Percentiles rank a stretch among this genome's conserved stretches.
Evolutionary conservation across 768 basidiomycete genomes (phyloP).

Genomic region (Russula brevipes): DNA sequence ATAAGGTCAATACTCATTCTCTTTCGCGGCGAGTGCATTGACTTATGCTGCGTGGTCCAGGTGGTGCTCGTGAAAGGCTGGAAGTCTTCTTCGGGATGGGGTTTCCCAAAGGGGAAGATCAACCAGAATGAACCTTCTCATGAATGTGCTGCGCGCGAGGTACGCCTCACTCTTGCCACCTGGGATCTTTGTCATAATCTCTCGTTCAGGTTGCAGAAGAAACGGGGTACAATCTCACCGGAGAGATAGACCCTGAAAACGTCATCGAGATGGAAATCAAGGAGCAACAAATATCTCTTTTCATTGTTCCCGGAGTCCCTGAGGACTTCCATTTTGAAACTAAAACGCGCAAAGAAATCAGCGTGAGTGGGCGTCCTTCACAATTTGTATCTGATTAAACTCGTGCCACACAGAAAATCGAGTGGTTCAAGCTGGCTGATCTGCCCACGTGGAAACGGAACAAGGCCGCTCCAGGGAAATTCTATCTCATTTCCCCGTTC

Average conservation of each 20-base stretch:
- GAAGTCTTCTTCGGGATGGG: slow-evolving; percentile 96
- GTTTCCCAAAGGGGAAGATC: slow-evolving; percentile 99
- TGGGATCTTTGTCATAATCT: not conserved
- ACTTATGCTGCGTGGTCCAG: slow-evolving; percentile 39
- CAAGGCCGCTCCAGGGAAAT: slow-evolving; percentile 66
- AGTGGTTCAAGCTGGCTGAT: slow-evolving; percentile 89
- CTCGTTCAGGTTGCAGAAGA: slow-evolving; percentile 82
- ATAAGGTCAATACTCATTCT: slow-evolving; percentile 59
- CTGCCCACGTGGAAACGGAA: slow-evolving; percentile 90
- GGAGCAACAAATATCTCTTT: slow-evolving; percentile 88
- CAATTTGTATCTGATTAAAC: slow-evolving; percentile 13
- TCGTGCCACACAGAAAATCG: slow-evolving; percentile 67
- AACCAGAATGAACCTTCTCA: slow-evolving; percentile 85
- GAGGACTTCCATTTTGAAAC: slow-evolving; percentile 90
- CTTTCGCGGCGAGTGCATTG: slow-evolving; percentile 16
- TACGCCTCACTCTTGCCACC: slow-evolving; percentile 34
- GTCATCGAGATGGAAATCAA: slow-evolving; percentile 82
- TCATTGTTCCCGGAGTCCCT: slow-evolving; percentile 80
- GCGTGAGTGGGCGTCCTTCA: slow-evolving; percentile 48
- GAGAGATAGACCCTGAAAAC: slow-evolving; percentile 57
- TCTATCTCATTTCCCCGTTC: slow-evolving; percentile 94
- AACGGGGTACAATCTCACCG: slow-evolving; percentile 86
- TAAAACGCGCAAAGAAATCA: slow-evolving; percentile 96
- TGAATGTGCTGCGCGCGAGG: slow-evolving; percentile 89
- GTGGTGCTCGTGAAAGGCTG: slow-evolving; percentile 97